Conservation (phyloP, 192 early-diverging fungal species). For the Kickxella alabastrina region DNA sequence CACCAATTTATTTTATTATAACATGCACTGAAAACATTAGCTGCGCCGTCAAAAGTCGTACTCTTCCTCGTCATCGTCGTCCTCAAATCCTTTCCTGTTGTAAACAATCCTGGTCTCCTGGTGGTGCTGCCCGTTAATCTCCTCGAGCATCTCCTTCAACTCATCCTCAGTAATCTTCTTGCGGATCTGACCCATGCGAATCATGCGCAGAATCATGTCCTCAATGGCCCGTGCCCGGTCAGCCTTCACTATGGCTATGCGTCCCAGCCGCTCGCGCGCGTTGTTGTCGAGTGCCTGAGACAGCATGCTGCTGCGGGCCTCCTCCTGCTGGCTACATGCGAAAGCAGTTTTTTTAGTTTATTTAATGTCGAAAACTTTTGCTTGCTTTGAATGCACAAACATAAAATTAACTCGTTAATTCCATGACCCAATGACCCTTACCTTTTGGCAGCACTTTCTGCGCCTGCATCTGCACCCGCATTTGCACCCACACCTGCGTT, state of each 20-base stretch:
- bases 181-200: conserved; percentile 74
- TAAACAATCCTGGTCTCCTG: conserved; percentile 28
- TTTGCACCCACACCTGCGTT: background rate
- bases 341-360: background rate
- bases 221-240: conserved; percentile 87
- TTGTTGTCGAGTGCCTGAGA: conserved; percentile 75
- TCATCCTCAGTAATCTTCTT: conserved; percentile 78
- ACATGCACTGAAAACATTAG: too few relatives aligned
- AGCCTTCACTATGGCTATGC: conserved; percentile 86
- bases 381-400: background rate
- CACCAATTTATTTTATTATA: too few relatives aligned
- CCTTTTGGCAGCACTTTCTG: conserved; percentile 2
- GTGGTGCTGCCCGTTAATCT: conserved; percentile 63
- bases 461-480: too few relatives aligned
- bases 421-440: background rate
- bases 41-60: conserved; percentile 42
- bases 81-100: conserved; percentile 18
- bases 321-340: conserved; percentile 72
- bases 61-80: conserved; percentile 25
- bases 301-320: conserved; percentile 77
- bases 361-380: background rate
- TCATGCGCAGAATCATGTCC: conserved; percentile 89
- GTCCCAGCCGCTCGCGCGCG: conserved; percentile 79
- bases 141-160: conserved; percentile 80
- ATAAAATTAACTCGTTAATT: background rate